phyloP scores from a whole-genome alignment of 2,329 filamentous ascomycete genomes.

The Sphaerulina musiva region DNA sequence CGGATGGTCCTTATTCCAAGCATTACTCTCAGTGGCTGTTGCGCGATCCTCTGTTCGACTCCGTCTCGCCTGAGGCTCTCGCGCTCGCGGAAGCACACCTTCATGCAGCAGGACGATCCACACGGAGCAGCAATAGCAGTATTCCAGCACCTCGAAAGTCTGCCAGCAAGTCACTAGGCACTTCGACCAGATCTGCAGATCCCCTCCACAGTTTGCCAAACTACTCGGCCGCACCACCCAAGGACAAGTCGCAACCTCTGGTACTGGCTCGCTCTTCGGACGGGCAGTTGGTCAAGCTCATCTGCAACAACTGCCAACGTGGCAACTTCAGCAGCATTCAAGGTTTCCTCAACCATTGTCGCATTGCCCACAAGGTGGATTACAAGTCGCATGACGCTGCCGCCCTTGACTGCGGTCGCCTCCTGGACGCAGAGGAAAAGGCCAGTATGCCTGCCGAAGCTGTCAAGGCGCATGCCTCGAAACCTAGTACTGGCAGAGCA shows the following conservation, averaged over 20 bases:
- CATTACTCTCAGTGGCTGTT: constrained; percentile 96
- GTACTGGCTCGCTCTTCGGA: constrained; percentile 76
- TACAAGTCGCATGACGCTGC: constrained; percentile 96
- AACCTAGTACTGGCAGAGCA: constrained; percentile 14
- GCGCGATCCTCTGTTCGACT: constrained; percentile 76
- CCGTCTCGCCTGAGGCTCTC: constrained; percentile 32
- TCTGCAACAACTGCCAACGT: constrained; percentile 78
- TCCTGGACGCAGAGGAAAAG: constrained; percentile 62
- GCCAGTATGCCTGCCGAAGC: constrained; percentile 29
- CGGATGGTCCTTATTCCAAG: constrained; percentile 84
- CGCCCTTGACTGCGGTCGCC: constrained; percentile 77
- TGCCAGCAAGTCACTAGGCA: constrained; percentile 50
- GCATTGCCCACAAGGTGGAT: constrained; percentile 86
- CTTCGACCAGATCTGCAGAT: constrained; percentile 55
- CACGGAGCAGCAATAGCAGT: constrained; percentile 60
- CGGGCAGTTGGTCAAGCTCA: constrained; percentile 78
- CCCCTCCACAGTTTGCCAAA: constrained; percentile 48
- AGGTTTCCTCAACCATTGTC: constrained; percentile 98
- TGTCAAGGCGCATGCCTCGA: constrained; percentile 17
- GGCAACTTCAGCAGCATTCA: constrained; percentile 94
- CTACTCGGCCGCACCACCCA: constrained; percentile 67
- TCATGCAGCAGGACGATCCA: constrained; percentile 62
- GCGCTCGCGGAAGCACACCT: constrained; percentile 20
- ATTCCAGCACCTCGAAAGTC: constrained; percentile 41
- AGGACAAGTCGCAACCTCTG: constrained; percentile 65